A percentile compares a stretch with the other conserved stretches of the same genome.
Conservation (phyloP, 345 rosid genomes). For the Linum lewisii region DNA sequence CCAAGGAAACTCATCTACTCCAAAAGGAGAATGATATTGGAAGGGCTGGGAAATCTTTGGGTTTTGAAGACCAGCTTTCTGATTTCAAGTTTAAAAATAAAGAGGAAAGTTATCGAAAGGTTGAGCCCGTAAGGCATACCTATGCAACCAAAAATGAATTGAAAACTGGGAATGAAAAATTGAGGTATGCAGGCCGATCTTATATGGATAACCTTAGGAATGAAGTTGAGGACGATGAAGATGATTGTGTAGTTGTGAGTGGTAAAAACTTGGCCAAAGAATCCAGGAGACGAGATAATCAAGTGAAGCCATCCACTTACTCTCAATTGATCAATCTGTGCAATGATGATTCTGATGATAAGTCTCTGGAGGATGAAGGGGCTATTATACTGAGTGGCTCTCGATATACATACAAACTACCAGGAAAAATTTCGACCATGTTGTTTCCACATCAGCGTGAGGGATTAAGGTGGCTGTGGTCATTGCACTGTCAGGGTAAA, state of each 20-base stretch:
- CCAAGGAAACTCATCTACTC: constrained; percentile 9
- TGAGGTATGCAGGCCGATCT: constrained; percentile 33
- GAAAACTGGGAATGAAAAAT: constrained; percentile 22
- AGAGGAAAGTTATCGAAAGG: constrained; percentile 5
- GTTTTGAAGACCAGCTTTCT: constrained; percentile 18
- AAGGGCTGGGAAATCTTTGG: constrained; percentile 16
- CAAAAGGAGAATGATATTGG: constrained; percentile 11
- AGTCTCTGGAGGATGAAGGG: constrained; percentile 31
- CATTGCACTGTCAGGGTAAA: constrained; percentile 74
- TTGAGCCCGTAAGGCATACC: constrained; percentile 10
- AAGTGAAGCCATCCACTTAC: constrained; percentile 19
- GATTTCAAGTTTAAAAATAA: constrained; percentile 27
- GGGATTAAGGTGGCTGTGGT: constrained; percentile 93
- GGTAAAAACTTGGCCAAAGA: constrained; percentile 20
- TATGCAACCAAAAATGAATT: constrained; percentile 24
- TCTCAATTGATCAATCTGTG: constrained; percentile 16
- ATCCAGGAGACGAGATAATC: constrained; percentile 20
- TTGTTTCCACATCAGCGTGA: constrained; percentile 82
- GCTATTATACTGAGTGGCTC: constrained; percentile 44
- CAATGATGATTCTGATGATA: constrained; percentile 32
- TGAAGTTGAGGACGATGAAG: constrained; percentile 31
- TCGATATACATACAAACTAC: constrained; percentile 40
- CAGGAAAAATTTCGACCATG: constrained; percentile 48
- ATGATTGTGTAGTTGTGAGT: constrained; percentile 35
- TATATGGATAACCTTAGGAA: constrained; percentile 26